Evolutionary conservation across 2,329 filamentous ascomycete genomes (phyloP), one percentile per base, ranked within the genome.

Genomic region (Penicillium sp.): DNA sequence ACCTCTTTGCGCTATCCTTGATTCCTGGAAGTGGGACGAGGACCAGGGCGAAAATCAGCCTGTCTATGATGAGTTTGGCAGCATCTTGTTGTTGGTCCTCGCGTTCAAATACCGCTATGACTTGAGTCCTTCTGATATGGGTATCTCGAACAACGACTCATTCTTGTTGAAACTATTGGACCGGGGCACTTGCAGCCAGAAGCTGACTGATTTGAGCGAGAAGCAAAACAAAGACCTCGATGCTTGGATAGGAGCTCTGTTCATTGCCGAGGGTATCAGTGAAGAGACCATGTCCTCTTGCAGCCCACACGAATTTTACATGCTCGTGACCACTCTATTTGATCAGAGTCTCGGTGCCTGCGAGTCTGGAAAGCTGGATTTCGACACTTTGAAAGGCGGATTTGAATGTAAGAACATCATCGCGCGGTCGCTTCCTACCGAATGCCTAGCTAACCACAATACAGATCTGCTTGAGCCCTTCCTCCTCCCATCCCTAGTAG

Each of bases 271-370:
- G 66, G 82, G 82, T 0, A 84, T 87, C 38, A 83, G 79, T 51
- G 84, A 88, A 61, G 85, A 88, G 56, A 80, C 85, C 3, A 85
- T 86, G 77, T 82, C 83, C 22, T 79, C 81, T 12, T 87, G 85
- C 68, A 84, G 82, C 38, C 85, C 85, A 1, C 84, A 86, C 50
- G 82, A 86, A 38, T 87, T 87, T 59, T 87, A 87, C 62, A 69
- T 83, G 25, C 78, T 87, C 17, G 83, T 86, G 1, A 79, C 84
- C 7, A 86, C 83, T 0, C 72, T 88, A 1, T 85, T 87, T 58
- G 79, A 80, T 54, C 84, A 87, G 65, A 86, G 82, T 42, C 72
- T 87, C 0, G 73, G 79, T 31, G 85, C 84, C 6, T 83, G 83
- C 61, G 80, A 82, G 47, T 74, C 75, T 1, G 81, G 79, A 16